Base-by-base conservation (phyloP, 306 rosid species). In the Quillaja saponaria region DNA sequence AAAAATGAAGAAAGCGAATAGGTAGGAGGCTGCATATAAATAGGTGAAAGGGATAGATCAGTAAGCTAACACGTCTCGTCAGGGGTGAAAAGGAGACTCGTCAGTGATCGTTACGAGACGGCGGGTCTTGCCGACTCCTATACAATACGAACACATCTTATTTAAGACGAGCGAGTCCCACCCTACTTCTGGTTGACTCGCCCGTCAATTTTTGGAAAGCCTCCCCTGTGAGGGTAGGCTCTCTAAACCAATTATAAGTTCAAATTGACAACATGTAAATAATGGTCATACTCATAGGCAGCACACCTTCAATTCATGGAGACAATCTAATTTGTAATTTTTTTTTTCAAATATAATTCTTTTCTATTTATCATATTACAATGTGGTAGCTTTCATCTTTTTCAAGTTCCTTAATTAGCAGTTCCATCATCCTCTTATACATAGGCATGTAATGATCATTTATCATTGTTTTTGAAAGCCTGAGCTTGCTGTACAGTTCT, bases 391-490 rank as follows among this genome's bases (percentile, higher is more conserved):
- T 66, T 58, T 50, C 72, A 17, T 79, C 85, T 46, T 58, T 86
- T 77, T 86, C 89, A 67, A 92, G 84, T 77, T 81, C 87, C 70
- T 71, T 74, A 71, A 88, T 88, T 64, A 92, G 64, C 63, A 75
- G 71, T 78, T 92, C 98, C 81, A 92, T 84, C 98, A 84, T 92
- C 82, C 84, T 92, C 86, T 84, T 92, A 74, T 92, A 88, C 96
- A 88, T 86, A 10, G 98, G 98, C 98, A 92, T 92, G 74, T 82
- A 92, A 73, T 92, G 98, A 64, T 92, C 98, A 41, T 92, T 88
- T 49, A 92, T 82, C 98, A 92, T 92, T 18, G 90, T 92, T 81
- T 33, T 86, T 15, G 98, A 88, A 14, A 92, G 95, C 53, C 96
- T 82, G 51, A 92, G 98, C 79, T 92, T 92, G 81, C 90, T 79